Conservation (phyloP, 208 protist genomes). For the Trypanosoma vivax region DNA sequence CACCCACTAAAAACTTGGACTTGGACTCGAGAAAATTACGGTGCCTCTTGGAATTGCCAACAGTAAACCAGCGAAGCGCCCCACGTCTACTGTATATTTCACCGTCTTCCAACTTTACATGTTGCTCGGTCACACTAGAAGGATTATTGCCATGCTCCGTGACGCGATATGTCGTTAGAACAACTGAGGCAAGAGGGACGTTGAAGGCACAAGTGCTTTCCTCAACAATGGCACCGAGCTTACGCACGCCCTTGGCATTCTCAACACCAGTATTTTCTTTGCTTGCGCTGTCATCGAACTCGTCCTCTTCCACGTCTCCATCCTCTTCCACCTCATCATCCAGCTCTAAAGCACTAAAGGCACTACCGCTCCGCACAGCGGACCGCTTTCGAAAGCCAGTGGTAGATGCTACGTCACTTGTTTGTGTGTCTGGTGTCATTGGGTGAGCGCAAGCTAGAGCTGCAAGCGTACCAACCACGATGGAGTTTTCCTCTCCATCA, state of each 20-base stretch:
- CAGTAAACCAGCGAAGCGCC: constrained; percentile 19
- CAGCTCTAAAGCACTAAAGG: no score
- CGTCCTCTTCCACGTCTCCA: constrained; percentile 2
- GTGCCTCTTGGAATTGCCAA: constrained; percentile 25
- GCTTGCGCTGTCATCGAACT: background rate
- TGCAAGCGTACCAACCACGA: constrained; percentile 15
- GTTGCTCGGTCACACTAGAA: background rate
- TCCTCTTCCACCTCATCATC: no score
- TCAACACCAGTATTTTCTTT: background rate
- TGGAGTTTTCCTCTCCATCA: background rate
- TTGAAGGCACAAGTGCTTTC: constrained; percentile 13
- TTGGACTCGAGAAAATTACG: constrained; percentile 17
- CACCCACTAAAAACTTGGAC: background rate
- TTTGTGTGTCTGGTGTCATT: no score
- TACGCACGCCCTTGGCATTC: constrained; percentile 1
- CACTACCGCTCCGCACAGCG: no score
- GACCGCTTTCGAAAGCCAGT: background rate
- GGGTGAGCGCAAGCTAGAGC: constrained; percentile 21
- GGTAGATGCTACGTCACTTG: background rate
- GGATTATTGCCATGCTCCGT: background rate
- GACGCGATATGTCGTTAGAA: constrained; percentile 26
- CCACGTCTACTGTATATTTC: constrained; percentile 16
- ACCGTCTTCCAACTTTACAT: constrained; percentile 1
- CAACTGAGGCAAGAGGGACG: constrained; percentile 17
- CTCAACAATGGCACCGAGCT: constrained; percentile 3